Evolutionary conservation across 1,284 basidiomycete species (phyloP).

Genomic region (Marasmius fiardii): DNA sequence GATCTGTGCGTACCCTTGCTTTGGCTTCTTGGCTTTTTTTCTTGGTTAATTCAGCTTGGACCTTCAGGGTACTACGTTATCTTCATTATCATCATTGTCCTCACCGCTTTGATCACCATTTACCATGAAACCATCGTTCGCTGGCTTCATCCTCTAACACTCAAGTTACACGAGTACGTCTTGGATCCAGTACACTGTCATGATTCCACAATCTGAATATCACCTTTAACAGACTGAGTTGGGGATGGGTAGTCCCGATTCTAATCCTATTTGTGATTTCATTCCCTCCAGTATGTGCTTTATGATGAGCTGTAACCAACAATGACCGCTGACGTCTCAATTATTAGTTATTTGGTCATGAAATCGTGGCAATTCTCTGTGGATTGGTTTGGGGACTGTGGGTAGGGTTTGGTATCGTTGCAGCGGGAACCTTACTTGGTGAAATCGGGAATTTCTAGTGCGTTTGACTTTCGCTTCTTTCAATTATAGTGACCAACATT

Average conservation of each 20-base stretch:
- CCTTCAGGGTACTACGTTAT: too few relatives aligned
- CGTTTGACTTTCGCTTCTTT: conserved; percentile 14
- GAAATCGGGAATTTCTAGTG: conserved; percentile 52
- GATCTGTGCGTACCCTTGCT: conserved; percentile 3
- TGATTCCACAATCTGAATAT: background rate
- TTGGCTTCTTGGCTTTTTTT: background rate
- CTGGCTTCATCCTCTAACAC: conserved; percentile 9
- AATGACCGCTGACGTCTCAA: background rate
- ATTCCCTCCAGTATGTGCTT: conserved; percentile 12
- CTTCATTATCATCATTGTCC: background rate
- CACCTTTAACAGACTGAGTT: background rate
- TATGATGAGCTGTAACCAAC: background rate
- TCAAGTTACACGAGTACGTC: conserved; percentile 6
- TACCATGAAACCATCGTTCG: conserved; percentile 13
- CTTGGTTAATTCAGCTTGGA: too few relatives aligned
- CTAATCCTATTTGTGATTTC: conserved; percentile 12
- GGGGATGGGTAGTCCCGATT: conserved; percentile 14
- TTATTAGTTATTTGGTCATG: conserved; percentile 45
- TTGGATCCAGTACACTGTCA: too few relatives aligned
- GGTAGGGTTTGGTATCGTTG: conserved; percentile 13
- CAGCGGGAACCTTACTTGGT: conserved; percentile 44
- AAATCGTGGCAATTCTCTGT: conserved; percentile 40
- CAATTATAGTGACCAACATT: background rate
- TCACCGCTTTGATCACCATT: conserved; percentile 8
- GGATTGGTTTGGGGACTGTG: conserved; percentile 14